Evolutionary conservation across 2,329 filamentous ascomycete species (phyloP), one percentile per base, ranked within the genome.

Genomic region (Hypoxylon sp.): DNA sequence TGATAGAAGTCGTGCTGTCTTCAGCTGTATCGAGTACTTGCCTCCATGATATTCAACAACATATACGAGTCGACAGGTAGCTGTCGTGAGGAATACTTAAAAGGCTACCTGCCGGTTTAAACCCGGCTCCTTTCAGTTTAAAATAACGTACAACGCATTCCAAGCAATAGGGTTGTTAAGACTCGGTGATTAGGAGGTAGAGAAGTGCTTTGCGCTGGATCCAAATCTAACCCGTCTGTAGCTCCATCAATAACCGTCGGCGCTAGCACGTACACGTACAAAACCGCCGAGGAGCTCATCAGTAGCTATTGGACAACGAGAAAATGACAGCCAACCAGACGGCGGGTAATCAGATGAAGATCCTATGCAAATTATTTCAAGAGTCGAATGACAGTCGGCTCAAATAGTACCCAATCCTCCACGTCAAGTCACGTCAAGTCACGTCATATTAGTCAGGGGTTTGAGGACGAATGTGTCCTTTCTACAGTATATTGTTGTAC

Each of bases 381-480:
- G 19, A 59, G 50, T 56, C 39, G 46, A 59, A 54, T 55, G 52
- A 51, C 25, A 19, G 46, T 41, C 43, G 34, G 50, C 16, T 63
- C 39, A 46, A 48, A 53, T 34, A 30, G 5, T 41, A 54, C 9
- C 46, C 14, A 51, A 46, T 56, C 57, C 54, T 30, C 59, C 30
- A 68, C 65, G 65, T 45, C 48, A 51, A 52, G 58, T 68, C 61
- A 27, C 25, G 25, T 27, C 48, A 51, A n/a, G n/a, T n/a, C n/a
- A 70, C 68, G 68, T 70, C 68, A 70, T 68, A 41, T 41, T n/a
- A 32, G 34, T 55, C 66, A 61, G 51, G 63, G 63, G 32, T 63
- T 41, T 55, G 19, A 32, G 21, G 51, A 43, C 23, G 53, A 41
- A 47, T 43, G 55, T 60, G 50, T 62, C 21, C 30, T 55, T 23